Conservation (phyloP, 2,329 filamentous ascomycete species). For the Neonectria hederae region DNA sequence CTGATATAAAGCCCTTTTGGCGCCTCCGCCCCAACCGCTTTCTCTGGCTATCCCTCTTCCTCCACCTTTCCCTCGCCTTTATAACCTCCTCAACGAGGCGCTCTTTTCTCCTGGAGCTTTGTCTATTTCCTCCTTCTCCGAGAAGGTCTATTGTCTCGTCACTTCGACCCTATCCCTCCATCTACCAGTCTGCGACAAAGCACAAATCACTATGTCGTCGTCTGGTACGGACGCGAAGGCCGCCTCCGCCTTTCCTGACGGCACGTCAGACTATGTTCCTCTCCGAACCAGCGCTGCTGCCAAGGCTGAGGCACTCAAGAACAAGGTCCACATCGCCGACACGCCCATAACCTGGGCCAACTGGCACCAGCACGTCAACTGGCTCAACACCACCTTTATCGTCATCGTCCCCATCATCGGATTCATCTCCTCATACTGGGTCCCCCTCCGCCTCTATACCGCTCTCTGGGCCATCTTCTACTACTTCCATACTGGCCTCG, state of each 20-base stretch:
- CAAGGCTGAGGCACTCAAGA: background rate
- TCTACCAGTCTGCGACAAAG: constrained; percentile 10
- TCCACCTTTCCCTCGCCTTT: constrained; percentile 15
- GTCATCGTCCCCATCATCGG: constrained; percentile 79
- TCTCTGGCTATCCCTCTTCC: constrained; percentile 27
- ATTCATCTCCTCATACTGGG: constrained; percentile 79
- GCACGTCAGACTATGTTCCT: constrained; percentile 65
- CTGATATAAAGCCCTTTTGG: constrained; percentile 44
- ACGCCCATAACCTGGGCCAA: constrained; percentile 81
- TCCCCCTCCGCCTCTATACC: constrained; percentile 77
- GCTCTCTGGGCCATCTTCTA: constrained; percentile 78
- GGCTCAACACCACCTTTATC: constrained; percentile 88
- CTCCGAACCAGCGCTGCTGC: constrained; percentile 48
- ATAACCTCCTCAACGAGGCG: constrained; percentile 31
- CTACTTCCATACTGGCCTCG: constrained; percentile 85
- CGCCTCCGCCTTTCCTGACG: constrained; percentile 59
- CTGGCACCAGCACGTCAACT: constrained; percentile 94
- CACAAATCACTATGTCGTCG: constrained; percentile 46
- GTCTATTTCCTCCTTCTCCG: constrained; percentile 21
- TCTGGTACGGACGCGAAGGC: constrained; percentile 51
- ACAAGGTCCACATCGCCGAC: constrained; percentile 78
- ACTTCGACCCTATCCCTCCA: constrained; percentile 1
- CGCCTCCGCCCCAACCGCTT: constrained; percentile 39
- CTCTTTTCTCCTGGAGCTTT: constrained; percentile 26
- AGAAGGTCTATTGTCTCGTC: constrained; percentile 31